Evolutionary conservation across 441 rosid species (phyloP).

Genomic region (Adansonia grandidieri): DNA sequence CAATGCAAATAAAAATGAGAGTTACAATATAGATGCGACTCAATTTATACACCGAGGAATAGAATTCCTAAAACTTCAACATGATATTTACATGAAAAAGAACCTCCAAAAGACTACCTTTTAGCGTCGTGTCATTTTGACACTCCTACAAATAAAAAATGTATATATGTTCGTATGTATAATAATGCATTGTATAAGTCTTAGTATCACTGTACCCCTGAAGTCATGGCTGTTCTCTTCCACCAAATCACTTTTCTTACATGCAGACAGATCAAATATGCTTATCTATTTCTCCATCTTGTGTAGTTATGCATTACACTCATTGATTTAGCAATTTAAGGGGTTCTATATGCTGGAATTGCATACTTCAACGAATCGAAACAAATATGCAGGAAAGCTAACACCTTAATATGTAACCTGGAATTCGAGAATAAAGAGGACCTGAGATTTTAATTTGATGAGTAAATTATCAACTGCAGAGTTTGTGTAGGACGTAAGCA

Average conservation of each 20-base stretch:
- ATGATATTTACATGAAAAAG: conserved; percentile 14
- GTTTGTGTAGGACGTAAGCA: conserved; percentile 98
- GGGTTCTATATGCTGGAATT: background rate
- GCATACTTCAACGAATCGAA: background rate
- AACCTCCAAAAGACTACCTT: background rate
- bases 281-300: background rate
- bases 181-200: background rate
- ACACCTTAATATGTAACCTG: background rate
- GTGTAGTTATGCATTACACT: background rate
- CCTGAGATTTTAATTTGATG: conserved; percentile 96
- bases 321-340: background rate
- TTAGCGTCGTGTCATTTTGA: background rate
- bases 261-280: conserved; percentile 5
- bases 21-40: background rate
- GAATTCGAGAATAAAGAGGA: conserved; percentile 38
- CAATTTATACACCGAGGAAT: background rate
- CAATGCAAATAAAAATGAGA: background rate
- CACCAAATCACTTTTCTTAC: conserved; percentile 13
- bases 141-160: background rate
- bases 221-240: conserved; percentile 5
- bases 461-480: conserved; percentile 97
- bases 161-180: too few relatives aligned
- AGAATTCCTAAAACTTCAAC: conserved; percentile 12
- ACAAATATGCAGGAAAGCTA: conserved; percentile 8
- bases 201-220: background rate